phyloP scores from a whole-genome alignment of 1,139 yeast species.

The Nakaseomyces sp. region DNA sequence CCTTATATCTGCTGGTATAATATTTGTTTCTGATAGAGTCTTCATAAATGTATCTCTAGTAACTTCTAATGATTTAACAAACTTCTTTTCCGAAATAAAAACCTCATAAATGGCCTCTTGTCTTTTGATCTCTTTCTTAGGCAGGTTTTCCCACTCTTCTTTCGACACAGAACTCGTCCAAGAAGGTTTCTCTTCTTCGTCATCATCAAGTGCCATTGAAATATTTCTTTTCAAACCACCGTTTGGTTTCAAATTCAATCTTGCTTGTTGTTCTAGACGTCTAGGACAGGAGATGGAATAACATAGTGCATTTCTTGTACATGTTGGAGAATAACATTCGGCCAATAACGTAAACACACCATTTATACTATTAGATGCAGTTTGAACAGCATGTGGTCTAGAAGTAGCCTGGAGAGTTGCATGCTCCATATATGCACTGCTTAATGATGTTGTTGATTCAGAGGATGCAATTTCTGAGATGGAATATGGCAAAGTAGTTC shows the following conservation, averaged over 20 bases:
- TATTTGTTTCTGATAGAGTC: constrained; percentile 76
- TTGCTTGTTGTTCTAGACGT: constrained; percentile 89
- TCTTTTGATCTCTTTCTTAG: constrained; percentile 80
- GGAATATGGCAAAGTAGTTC: constrained; percentile 9
- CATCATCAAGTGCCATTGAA: constrained; percentile 63
- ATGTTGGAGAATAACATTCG: constrained; percentile 94
- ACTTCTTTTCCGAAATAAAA: constrained; percentile 87
- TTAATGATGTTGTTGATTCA: constrained; percentile 22
- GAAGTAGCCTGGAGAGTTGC: constrained; percentile 7
- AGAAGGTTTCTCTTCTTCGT: constrained; percentile 75
- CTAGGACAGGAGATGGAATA: constrained; percentile 97
- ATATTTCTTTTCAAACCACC: constrained; percentile 83
- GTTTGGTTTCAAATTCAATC: constrained; percentile 79
- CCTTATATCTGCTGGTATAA: constrained; percentile 80
- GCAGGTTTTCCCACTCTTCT: constrained; percentile 66
- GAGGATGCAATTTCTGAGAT: constrained; percentile 11
- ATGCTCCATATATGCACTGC: constrained; percentile 13
- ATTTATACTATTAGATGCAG: constrained; percentile 31
- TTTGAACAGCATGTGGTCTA: constrained; percentile 6
- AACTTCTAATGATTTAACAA: constrained; percentile 88
- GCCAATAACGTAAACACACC: constrained; percentile 91
- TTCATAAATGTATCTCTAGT: constrained; percentile 90
- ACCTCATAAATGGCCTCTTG: constrained; percentile 95
- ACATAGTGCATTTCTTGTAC: constrained; percentile 80
- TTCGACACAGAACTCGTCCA: constrained; percentile 94